Base-by-base conservation (phyloP, 768 basidiomycete species). In the Mycena kentingensis region DNA sequence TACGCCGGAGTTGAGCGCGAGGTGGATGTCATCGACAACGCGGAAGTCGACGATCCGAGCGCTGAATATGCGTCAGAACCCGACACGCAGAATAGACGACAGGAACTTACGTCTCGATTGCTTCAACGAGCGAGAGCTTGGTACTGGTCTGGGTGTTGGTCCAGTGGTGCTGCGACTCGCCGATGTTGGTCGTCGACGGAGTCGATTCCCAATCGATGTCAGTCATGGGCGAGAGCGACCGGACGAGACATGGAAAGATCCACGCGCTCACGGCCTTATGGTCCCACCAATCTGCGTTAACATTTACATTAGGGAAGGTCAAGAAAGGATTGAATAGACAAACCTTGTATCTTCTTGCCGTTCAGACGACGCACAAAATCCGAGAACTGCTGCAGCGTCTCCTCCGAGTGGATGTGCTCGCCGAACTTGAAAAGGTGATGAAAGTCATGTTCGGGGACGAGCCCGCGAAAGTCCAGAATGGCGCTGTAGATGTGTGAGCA, bases 201-300 rank as follows among this genome's bases (percentile, higher is more conserved):
- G 60, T 65, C 10, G 46, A 31, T 16, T 58, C 60, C 58, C 60
- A 66, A 21, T 62, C 46, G 8, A 55, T 44, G 1, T 59, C 38
- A 18, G 25, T 7, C 15, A 66, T 59, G 7, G 38, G 49, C 2
- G 61, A 66, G 15, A 53, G 55, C 4, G 49, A 62, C 27, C 57
- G 59, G 27, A 71, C 46, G n/a, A 66, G 49, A 21, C 55, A 60
- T 2, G 61, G 60, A 16, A 64, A 34, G 22, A 64, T 61, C 61
- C 63, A 66, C 2, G 19, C 56, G 41, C 51, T 60, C n/a, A 61
- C 54, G n/a, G 52, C 31, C 28, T 66, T 66, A 42, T 63, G 65
- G 3, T 38, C 42, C 64, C 64, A 65, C 64, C 63, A 65, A 51
- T 58, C 61, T 61, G n/a, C 8, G 22, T 12, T 12, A 22, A 15